Evolutionary conservation across 805 yeast genomes (phyloP).

Genomic region (Brettanomyces naardenensis): DNA sequence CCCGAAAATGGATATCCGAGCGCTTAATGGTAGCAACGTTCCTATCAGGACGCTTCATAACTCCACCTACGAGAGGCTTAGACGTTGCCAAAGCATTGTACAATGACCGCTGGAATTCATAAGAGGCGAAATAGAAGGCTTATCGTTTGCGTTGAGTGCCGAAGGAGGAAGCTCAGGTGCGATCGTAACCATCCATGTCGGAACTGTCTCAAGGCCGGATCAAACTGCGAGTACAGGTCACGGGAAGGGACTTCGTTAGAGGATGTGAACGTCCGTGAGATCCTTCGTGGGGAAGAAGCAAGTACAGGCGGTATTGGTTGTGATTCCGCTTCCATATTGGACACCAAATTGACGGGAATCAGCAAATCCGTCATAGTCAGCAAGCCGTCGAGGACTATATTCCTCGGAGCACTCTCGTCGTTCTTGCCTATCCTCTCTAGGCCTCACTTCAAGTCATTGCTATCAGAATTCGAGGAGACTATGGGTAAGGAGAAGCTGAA

Average conservation of each 20-base stretch:
- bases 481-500: not conserved
- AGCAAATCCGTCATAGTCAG: not conserved
- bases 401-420: not conserved
- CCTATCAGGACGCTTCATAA: not conserved
- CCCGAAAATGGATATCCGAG: not conserved
- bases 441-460: not conserved
- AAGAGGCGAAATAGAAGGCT: slow-evolving; percentile 7
- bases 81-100: not conserved
- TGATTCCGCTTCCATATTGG: slow-evolving; percentile 1
- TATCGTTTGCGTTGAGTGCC: slow-evolving; percentile 10
- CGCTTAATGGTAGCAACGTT: no score
- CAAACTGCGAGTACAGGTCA: not conserved
- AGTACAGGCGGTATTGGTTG: not conserved
- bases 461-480: not conserved
- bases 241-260: not conserved
- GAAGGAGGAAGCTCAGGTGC: slow-evolving; percentile 10
- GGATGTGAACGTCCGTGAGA: not conserved
- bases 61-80: not conserved
- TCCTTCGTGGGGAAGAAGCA: not conserved
- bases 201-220: slow-evolving; percentile 6
- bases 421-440: not conserved
- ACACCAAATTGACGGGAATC: not conserved
- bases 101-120: not conserved
- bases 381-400: slow-evolving; percentile 1
- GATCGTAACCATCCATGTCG: slow-evolving; percentile 11